These are phyloP conservation scores for Leishmania braziliensis DNA, from an alignment of 208 protist species.

Conservation along the genomic window DNA sequence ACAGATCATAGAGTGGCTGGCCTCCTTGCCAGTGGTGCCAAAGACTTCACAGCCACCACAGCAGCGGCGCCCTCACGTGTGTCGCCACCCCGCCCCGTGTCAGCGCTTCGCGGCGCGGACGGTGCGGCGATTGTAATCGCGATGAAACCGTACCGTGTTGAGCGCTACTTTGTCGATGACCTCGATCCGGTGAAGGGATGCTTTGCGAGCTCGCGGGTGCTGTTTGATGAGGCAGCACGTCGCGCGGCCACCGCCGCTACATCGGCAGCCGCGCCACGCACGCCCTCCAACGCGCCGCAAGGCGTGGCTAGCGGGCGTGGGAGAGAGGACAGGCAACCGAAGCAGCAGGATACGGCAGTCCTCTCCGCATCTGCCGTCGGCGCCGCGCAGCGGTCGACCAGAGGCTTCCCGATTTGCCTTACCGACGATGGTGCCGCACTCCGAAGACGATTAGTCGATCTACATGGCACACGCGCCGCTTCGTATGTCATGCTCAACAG, in stretches of 20 bases:
- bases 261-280: conserved; percentile 7
- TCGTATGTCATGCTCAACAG: conserved; percentile 23
- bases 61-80: not conserved
- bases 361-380: not conserved
- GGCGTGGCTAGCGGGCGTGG: not conserved
- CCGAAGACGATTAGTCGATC: conserved; percentile 26
- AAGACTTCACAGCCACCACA: not conserved
- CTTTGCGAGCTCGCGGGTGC: conserved; percentile 31
- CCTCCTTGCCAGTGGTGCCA: not conserved
- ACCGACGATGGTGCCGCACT: conserved; percentile 31
- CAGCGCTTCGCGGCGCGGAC: conserved; percentile 1
- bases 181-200: conserved; percentile 45
- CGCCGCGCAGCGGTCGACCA: not conserved
- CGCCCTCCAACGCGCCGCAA: not conserved
- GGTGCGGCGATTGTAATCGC: conserved; percentile 11
- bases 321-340: not conserved
- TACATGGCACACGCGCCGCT: conserved; percentile 16
- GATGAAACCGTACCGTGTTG: conserved; percentile 39
- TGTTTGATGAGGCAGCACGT: conserved; percentile 22
- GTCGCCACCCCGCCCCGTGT: not conserved
- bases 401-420: conserved; percentile 24
- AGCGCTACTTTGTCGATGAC: conserved; percentile 81
- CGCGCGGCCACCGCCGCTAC: conserved; percentile 3
- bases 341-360: not conserved
- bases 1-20: not conserved